Evolutionary conservation across 1,139 yeast genomes (phyloP), one percentile per base, ranked within the genome.

Genomic region (Pneumocystis jirovecii): DNA sequence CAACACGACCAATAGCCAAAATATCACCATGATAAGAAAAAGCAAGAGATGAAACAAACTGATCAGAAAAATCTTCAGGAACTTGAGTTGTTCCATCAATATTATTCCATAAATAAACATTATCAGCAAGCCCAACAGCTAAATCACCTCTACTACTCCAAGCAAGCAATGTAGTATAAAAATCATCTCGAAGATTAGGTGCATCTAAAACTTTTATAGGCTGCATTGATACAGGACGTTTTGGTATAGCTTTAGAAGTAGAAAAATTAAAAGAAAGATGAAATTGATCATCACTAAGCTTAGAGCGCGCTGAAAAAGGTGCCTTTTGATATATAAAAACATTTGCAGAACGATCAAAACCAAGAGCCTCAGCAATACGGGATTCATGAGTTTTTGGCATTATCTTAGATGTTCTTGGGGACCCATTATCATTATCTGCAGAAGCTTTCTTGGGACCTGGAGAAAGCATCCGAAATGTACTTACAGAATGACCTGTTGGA

Each of bases 141-240:
- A 89, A 77, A 42, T 78, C 78, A 37, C 80, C 80, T 0, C 83
- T 75, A 35, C 72, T 72, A 2, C 74, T 73, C 96, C 96, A 89
- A 12, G 91, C 82, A 0, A 89, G 82, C 63, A 87, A 77, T 71
- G 88, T 87, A 0, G 89, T 81, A 74, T 90, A 90, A 73, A 85
- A 90, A 73, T 90, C 96, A 72, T 89, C 86, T 67, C 87, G 78
- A 64, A 90, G 75, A 0, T 85, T 84, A 0, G 91, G 93, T 0
- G 95, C 95, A 72, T 86, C 89, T 31, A 89, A 74, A 0, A 84
- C 82, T 65, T 81, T 76, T 69, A 25, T 65, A 17, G 63, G 64
- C 57, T 59, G 61, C 42, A 65, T 57, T 34, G 63, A 64, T 25
- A 64, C 39, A 7, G 64, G 64, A 31, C 57, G 57, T 50, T 50